Conservation (phyloP, 768 basidiomycete genomes). For the Coprinopsis cinerea region DNA sequence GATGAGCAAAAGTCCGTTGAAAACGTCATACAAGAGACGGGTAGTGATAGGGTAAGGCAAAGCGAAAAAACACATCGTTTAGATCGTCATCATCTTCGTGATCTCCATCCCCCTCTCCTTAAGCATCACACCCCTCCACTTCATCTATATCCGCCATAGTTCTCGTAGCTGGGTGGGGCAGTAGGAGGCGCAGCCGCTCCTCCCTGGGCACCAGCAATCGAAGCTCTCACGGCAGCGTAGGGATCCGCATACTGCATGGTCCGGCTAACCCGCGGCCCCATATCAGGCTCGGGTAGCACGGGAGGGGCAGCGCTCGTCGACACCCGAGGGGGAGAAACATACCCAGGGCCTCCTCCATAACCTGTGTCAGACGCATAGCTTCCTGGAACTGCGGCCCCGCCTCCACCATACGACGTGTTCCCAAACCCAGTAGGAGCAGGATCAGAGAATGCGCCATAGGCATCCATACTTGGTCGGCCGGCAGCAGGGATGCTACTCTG, state of each 20-base stretch:
- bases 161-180: conserved; percentile 1
- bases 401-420: conserved; percentile 14
- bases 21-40: too few relatives aligned
- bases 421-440: conserved; percentile 76
- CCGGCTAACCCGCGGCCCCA: conserved; percentile 61
- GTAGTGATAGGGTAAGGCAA: too few relatives aligned
- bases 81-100: too few relatives aligned
- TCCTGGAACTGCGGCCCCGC: too few relatives aligned
- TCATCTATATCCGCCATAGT: background rate
- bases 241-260: conserved; percentile 95
- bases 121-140: too few relatives aligned
- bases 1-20: too few relatives aligned
- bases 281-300: conserved; percentile 36
- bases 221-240: conserved; percentile 74
- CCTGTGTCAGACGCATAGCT: too few relatives aligned
- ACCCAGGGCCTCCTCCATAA: too few relatives aligned
- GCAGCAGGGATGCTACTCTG: conserved; percentile 20
- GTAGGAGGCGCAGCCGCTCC: background rate
- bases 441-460: conserved; percentile 88
- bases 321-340: conserved; percentile 22
- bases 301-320: conserved; percentile 28
- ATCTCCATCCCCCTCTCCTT: too few relatives aligned
- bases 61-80: too few relatives aligned
- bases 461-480: conserved; percentile 71
- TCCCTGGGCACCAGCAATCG: conserved; percentile 30